These are phyloP conservation scores for Claviceps maximensis DNA, from an alignment of 2,329 filamentous ascomycete species.

Conservation along the genomic window DNA sequence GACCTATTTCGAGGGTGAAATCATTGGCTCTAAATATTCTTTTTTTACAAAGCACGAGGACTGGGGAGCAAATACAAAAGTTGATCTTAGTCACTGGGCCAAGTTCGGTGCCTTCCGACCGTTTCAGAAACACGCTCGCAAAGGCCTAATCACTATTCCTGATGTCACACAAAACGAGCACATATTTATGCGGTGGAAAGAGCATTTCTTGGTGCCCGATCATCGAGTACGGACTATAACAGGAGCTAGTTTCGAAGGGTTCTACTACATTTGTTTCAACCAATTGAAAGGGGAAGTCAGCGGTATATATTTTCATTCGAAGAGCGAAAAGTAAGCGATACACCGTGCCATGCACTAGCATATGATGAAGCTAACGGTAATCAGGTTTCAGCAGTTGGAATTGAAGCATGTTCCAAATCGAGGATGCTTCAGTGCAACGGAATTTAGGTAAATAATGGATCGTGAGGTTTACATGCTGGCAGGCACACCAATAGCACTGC, in stretches of 20 bases:
- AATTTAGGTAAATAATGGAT: constrained; percentile 45
- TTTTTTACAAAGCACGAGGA: constrained; percentile 80
- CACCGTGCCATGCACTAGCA: not conserved
- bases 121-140: constrained; percentile 45
- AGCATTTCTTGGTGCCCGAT: constrained; percentile 92
- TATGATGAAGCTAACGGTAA: not conserved
- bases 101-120: constrained; percentile 81
- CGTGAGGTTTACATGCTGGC: not conserved
- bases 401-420: constrained; percentile 75
- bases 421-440: constrained; percentile 74
- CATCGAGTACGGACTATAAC: constrained; percentile 83
- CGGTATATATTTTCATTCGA: constrained; percentile 95
- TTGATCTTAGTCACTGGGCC: constrained; percentile 85
- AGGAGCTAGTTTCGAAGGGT: constrained; percentile 93
- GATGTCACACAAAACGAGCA: constrained; percentile 71
- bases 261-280: constrained; percentile 99
- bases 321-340: constrained; percentile 78
- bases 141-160: constrained; percentile 43
- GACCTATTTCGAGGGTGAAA: constrained; percentile 96
- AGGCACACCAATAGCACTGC: not conserved
- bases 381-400: constrained; percentile 82
- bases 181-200: constrained; percentile 99
- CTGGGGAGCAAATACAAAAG: constrained; percentile 88
- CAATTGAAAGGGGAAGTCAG: constrained; percentile 74
- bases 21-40: constrained; percentile 89